Evolutionary conservation across 306 rosid genomes (phyloP).

Genomic region (Ormosia emarginata): DNA sequence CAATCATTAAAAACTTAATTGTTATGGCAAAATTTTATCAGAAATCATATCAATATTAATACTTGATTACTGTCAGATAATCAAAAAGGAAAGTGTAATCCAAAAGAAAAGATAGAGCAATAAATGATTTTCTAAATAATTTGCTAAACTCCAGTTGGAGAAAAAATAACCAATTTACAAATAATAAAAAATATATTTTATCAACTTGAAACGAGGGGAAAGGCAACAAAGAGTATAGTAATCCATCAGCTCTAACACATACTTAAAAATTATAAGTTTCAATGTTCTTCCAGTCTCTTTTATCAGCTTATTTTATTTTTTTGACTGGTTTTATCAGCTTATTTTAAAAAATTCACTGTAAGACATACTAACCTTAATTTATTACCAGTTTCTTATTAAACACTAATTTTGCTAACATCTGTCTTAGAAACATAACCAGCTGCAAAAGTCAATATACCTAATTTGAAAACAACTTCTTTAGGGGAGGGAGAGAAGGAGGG

Average conservation of each 20-base stretch:
- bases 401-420: background rate
- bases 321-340: background rate
- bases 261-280: background rate
- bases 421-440: background rate
- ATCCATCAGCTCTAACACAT: conserved; percentile 15
- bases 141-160: background rate
- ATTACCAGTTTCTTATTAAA: background rate
- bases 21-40: conserved; percentile 2
- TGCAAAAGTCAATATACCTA: background rate
- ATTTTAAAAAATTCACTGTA: background rate
- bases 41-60: background rate
- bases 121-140: background rate
- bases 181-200: background rate
- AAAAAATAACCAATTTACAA: background rate
- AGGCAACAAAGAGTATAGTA: background rate
- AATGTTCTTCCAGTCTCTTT: background rate
- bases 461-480: background rate
- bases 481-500: background rate
- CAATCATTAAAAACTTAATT: conserved; percentile 17
- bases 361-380: background rate
- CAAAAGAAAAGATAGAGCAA: background rate
- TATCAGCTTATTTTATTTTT: background rate
- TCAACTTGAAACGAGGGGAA: background rate
- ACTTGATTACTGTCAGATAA: background rate
- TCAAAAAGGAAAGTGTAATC: background rate